Base-by-base conservation (phyloP, 2,329 filamentous ascomycete genomes). In the Talaromyces sp. region DNA sequence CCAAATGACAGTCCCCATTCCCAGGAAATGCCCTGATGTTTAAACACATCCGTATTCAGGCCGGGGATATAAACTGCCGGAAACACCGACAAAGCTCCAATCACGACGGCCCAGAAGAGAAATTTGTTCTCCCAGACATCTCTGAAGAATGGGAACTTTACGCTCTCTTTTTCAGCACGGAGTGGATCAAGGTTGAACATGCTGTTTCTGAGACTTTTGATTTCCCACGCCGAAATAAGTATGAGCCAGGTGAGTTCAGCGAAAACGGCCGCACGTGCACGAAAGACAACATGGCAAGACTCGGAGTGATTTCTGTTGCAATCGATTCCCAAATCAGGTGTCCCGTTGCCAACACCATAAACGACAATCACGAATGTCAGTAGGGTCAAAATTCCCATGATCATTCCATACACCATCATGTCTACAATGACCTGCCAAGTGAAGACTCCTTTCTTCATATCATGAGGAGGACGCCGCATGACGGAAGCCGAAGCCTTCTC, bases 391-490 rank as follows among this genome's bases (percentile, higher is more conserved):
- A 80, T 80, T 17, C 75, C 78, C 76, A 78, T 89, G 77, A 77
- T 78, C 1, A 73, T 72, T 1, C 78, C 78, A 43, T 80, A 79
- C 1, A 80, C 74, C 70, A 79, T 77, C 66, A 79, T 80, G 66
- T 80, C 78, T 1, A 72, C 69, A 56, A 80, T 76, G 1, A 80
- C 72, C 63, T 79, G 76, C 15, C 74, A 73, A 2, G 78, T 79
- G 61, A 80, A 80, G 13, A 80, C 75, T 1, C 78, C 77, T 17
- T 78, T 68, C 31, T 74, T 77, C 7, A 77, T 69, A 58, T 89
- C 83, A 66, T 94, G 91, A 0, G 93, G 93, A 9, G 91, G 90
- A 64, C 92, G 90, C 66, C 84, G 83, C 87, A 96, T 92, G 65
- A 96, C 88, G 71, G 93, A 90, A 2, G 86, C 83, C 0, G 89